These are phyloP conservation scores for Mrakia frigida DNA, from an alignment of 768 basidiomycete species.

Conservation along the genomic window DNA sequence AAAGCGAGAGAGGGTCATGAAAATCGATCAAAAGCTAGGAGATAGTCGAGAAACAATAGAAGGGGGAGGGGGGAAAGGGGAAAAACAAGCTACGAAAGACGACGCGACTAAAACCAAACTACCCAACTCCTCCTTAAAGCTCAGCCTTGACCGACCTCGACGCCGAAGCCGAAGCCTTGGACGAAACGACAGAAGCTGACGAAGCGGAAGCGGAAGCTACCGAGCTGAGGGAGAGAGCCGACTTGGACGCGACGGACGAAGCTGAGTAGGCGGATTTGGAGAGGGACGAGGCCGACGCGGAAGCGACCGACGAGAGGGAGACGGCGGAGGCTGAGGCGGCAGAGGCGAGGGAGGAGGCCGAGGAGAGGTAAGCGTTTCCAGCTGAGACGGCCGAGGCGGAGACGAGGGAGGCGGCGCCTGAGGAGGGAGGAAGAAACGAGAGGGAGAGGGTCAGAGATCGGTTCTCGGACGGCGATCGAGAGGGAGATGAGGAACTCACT, in stretches of 20 bases:
- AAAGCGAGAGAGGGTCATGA: no score
- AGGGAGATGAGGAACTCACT: neutral
- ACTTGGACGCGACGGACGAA: constrained; percentile 29
- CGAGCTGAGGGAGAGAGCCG: constrained; percentile 36
- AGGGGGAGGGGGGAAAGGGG: no score
- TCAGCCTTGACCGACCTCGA: neutral
- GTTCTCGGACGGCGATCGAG: constrained; percentile 21
- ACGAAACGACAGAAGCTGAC: constrained; percentile 31
- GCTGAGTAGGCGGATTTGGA: constrained; percentile 27
- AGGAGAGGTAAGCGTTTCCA: constrained; percentile 35
- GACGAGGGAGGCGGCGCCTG: constrained; percentile 25
- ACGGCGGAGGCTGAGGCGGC: constrained; percentile 34
- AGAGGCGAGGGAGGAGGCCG: constrained; percentile 16
- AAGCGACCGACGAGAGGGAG: constrained; percentile 37
- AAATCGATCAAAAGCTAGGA: no score
- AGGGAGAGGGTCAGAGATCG: constrained; percentile 40
- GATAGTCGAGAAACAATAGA: no score
- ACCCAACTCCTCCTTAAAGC: neutral
- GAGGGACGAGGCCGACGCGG: constrained; percentile 38
- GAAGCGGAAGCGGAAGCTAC: constrained; percentile 39
- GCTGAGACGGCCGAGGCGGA: constrained; percentile 37
- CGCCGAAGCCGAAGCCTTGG: neutral
- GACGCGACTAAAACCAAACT: neutral
- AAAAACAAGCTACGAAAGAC: neutral
- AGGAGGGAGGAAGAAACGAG: neutral